phyloP scores from a whole-genome alignment of 23 red algal species.

The Gracilariopsis chorda region DNA sequence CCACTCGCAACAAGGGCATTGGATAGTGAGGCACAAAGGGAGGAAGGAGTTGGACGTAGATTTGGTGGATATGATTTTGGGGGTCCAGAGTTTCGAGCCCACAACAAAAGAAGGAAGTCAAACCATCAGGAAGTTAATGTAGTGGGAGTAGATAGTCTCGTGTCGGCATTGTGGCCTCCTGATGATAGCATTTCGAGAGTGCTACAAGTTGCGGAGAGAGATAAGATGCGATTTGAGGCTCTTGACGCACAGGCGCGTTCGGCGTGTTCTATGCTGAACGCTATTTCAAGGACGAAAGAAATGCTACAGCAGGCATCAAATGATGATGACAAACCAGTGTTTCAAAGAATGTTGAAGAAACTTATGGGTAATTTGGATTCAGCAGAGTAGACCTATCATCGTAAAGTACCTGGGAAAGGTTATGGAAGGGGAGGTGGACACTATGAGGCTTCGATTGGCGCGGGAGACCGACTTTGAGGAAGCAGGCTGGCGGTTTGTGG shows the following conservation, averaged over 20 bases:
- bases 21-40: no score
- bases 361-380: slow-evolving; percentile 5
- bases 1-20: no score
- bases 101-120: neutral
- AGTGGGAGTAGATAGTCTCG: neutral
- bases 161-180: neutral
- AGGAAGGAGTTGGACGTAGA: no score
- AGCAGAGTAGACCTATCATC: no score
- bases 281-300: neutral
- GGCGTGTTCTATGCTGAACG: neutral
- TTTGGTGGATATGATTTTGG: no score
- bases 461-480: slow-evolving; percentile 45
- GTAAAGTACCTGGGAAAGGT: no score
- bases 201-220: neutral
- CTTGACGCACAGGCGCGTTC: slow-evolving; percentile 11
- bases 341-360: neutral
- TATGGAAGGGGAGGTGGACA: no score
- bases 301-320: neutral
- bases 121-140: neutral
- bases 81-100: no score
- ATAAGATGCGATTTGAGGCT: slow-evolving; percentile 6
- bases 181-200: neutral
- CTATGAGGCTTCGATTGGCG: slow-evolving; percentile 72
- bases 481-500: slow-evolving; percentile 2
- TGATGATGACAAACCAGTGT: neutral